Conservation (phyloP, 805 yeast species). For the Yarrowia keelungensis region DNA sequence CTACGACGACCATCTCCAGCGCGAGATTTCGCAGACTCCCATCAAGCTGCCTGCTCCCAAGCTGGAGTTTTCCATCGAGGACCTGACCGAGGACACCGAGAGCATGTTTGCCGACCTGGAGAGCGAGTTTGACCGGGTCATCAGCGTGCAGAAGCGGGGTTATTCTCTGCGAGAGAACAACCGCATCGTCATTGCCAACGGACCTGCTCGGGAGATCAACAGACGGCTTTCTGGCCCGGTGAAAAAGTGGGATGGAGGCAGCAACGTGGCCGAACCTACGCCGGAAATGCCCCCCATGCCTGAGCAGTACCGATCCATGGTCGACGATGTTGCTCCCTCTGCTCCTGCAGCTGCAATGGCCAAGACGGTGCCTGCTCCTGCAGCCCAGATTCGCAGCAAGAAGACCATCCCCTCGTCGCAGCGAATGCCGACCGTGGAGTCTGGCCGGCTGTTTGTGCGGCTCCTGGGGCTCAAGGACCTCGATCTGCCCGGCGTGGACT, state of each 20-base stretch:
- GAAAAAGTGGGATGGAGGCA: constrained; percentile 15
- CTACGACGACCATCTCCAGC: constrained; percentile 40
- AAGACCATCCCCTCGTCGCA: constrained; percentile 33
- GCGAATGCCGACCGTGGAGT: constrained; percentile 38
- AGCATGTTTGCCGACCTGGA: constrained; percentile 44
- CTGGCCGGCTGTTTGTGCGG: constrained; percentile 45
- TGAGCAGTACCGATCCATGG: constrained; percentile 25
- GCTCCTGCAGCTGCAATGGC: background rate
- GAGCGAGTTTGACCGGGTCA: constrained; percentile 44
- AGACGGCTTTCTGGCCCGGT: constrained; percentile 32
- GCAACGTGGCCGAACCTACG: constrained; percentile 15
- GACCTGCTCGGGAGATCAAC: constrained; percentile 21
- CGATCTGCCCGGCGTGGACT: constrained; percentile 54
- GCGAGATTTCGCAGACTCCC: constrained; percentile 40
- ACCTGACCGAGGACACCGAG: constrained; percentile 39
- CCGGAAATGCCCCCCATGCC: constrained; percentile 32
- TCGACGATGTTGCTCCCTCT: background rate
- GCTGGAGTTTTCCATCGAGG: constrained; percentile 39
- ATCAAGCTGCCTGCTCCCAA: constrained; percentile 42
- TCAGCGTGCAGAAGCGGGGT: constrained; percentile 44
- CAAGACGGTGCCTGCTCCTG: background rate
- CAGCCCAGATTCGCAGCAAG: constrained; percentile 1
- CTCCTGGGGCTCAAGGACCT: constrained; percentile 48
- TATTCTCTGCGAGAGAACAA: constrained; percentile 44
- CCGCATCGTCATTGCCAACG: constrained; percentile 43